These are phyloP conservation scores for Clonostachys chloroleuca DNA, from an alignment of 2,329 filamentous ascomycete species.

Conservation along the genomic window DNA sequence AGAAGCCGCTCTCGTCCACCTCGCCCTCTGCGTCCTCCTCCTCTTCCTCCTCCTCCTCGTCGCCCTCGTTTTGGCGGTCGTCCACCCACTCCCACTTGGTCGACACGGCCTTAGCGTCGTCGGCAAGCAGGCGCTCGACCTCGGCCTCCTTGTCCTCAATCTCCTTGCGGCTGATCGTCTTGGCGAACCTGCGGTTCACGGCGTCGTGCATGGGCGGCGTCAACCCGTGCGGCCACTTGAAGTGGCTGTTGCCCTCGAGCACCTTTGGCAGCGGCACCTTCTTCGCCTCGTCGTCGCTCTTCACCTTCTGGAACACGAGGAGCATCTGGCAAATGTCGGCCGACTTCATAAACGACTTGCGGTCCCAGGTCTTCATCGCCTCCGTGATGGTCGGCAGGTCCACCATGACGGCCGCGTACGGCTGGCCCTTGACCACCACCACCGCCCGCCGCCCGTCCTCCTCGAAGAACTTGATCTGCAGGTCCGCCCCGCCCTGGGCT, in stretches of 20 bases:
- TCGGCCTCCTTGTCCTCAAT: conserved; percentile 81
- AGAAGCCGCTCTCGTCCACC: conserved; percentile 31
- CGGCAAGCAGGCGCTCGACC: conserved; percentile 68
- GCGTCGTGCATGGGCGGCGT: conserved; percentile 87
- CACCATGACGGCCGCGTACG: conserved; percentile 75
- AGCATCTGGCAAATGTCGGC: conserved; percentile 89
- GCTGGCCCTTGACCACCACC: conserved; percentile 62
- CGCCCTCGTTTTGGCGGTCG: conserved; percentile 31
- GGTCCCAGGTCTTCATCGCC: conserved; percentile 91
- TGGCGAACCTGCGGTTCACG: conserved; percentile 76
- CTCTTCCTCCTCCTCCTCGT: conserved; percentile 41
- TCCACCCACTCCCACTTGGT: conserved; percentile 64
- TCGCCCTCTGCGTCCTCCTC: conserved; percentile 51
- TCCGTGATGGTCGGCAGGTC: conserved; percentile 86
- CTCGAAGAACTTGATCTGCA: conserved; percentile 77
- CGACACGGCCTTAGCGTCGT: conserved; percentile 58
- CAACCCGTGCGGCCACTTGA: conserved; percentile 79
- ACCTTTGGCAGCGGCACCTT: conserved; percentile 66
- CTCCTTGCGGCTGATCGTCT: conserved; percentile 75
- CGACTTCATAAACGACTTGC: conserved; percentile 82
- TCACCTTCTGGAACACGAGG: conserved; percentile 66
- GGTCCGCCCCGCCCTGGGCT: conserved; percentile 66
- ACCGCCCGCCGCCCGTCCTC: conserved; percentile 69
- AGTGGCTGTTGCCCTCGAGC: conserved; percentile 51
- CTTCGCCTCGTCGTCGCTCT: conserved; percentile 61